Evolutionary conservation across 805 yeast species (phyloP), one percentile per base, ranked within the genome.

Genomic region (Saturnispora dispora): DNA sequence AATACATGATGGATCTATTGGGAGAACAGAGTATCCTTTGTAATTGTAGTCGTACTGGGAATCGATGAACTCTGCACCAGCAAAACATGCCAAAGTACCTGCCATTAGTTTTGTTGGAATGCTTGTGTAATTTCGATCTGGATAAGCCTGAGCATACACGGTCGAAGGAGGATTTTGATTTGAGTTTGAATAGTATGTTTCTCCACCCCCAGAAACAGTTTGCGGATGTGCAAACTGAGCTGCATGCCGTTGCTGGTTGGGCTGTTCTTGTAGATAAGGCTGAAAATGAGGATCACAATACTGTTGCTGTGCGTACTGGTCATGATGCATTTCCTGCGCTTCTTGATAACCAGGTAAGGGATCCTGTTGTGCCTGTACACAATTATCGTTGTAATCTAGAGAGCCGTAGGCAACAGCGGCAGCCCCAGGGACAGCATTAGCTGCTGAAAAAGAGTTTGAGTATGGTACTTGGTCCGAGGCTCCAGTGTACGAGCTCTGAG

Each of bases 31-130:
- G 58, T 57, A 9, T 56, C 50, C n/a, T 47, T 50, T 11, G 57
- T 42, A 4, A 60, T 53, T 36, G 52, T 50, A 33, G 63, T 45
- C 30, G 28, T 30, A 30, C n/a, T 28, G 27, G 6, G 37, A 45
- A 30, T 45, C 47, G 17, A 45, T 18, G n/a, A 51, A 4, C n/a
- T 66, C 69, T 2, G 68, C 52, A 1, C 71, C 71, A 10, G 65
- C 56, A 55, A 67, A 50, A 0, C 69, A 56, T 1, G 71, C 64
- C 62, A 68, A 60, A 18, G 71, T 71, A 18, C 68, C 71, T 28
- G 68, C 51, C 30, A 67, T 44, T 3, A 67, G 25, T 44, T 65
- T n/a, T 32, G 22, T 23, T 46, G 33, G n/a, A 33, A 30, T 15
- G 30, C 8, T 25, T 27, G 30, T 15, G 13, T 25, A 17, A 11